These are phyloP conservation scores for Pugionium cornutum DNA, from an alignment of 345 rosid species.

Conservation along the genomic window DNA sequence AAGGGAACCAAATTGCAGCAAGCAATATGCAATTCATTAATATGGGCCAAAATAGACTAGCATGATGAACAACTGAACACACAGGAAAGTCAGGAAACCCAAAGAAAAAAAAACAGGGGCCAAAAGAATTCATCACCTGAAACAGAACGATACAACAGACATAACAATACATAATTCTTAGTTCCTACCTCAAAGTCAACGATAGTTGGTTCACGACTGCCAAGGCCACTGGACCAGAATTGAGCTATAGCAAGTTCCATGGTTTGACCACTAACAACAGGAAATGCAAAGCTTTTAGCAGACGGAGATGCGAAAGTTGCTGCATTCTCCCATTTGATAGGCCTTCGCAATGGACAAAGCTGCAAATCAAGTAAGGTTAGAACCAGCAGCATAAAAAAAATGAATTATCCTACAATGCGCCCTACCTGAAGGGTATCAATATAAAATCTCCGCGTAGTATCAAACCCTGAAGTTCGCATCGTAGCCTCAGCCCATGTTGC, in stretches of 20 bases:
- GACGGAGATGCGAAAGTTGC: slow-evolving; percentile 77
- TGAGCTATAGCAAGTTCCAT: slow-evolving; percentile 95
- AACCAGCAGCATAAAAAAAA: slow-evolving; percentile 20
- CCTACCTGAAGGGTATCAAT: slow-evolving; percentile 88
- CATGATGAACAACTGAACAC: slow-evolving; percentile 17
- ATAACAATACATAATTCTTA: slow-evolving; percentile 10
- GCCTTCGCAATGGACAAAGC: slow-evolving; percentile 91
- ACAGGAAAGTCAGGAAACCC: slow-evolving; percentile 13
- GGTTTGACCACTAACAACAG: slow-evolving; percentile 84
- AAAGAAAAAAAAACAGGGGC: background rate
- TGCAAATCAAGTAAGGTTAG: slow-evolving; percentile 50
- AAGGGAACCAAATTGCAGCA: slow-evolving; percentile 10
- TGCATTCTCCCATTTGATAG: slow-evolving; percentile 83
- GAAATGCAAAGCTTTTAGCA: slow-evolving; percentile 75
- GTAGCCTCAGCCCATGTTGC: slow-evolving; percentile 98
- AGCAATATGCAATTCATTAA: slow-evolving; percentile 12
- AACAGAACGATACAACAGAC: slow-evolving; percentile 17
- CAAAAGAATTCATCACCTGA: slow-evolving; percentile 12
- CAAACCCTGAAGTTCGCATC: slow-evolving; percentile 78
- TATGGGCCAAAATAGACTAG: slow-evolving; percentile 1
- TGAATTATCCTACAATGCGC: slow-evolving; percentile 19
- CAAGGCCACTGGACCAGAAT: slow-evolving; percentile 98
- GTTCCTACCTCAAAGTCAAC: slow-evolving; percentile 89
- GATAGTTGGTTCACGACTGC: slow-evolving; percentile 74
- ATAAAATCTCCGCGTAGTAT: slow-evolving; percentile 79